Evolutionary conservation across 2,329 filamentous ascomycete genomes (phyloP).

Genomic region (Sporothrix luriei): DNA sequence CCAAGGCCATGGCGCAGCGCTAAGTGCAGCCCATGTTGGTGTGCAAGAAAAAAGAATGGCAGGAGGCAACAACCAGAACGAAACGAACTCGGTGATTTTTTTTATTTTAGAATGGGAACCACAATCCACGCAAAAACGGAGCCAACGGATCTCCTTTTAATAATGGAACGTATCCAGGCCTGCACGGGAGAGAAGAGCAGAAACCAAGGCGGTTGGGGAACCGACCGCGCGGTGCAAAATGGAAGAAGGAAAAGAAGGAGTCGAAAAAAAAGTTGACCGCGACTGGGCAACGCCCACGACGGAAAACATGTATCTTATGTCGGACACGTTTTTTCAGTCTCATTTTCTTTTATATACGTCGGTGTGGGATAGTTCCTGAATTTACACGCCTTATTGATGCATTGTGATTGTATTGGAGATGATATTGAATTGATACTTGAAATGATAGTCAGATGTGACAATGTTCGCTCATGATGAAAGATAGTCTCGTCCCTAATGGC

Average conservation of each 20-base stretch:
- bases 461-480: constrained; percentile 3
- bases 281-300: not conserved
- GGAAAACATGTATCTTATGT: constrained; percentile 26
- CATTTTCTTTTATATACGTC: constrained; percentile 22
- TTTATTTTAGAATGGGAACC: constrained; percentile 27
- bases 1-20: constrained; percentile 95
- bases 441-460: not conserved
- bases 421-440: not conserved
- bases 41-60: constrained; percentile 11
- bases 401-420: not conserved
- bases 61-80: not conserved
- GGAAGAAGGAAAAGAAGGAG: not conserved
- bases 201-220: too few species aligned
- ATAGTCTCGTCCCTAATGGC: not conserved
- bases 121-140: constrained; percentile 13
- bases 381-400: constrained; percentile 9
- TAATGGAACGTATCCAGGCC: constrained; percentile 21
- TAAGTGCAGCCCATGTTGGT: constrained; percentile 50
- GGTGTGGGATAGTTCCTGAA: constrained; percentile 24
- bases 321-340: constrained; percentile 19
- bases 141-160: constrained; percentile 25
- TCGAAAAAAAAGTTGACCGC: constrained; percentile 17
- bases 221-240: not conserved
- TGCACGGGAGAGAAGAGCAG: not conserved
- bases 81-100: constrained; percentile 23